Evolutionary conservation across 78 protist genomes (phyloP).

Genomic region (Dictyostelium discoideum): dicty_2.7 NC_007091.3:3980501-3981000

Average conservation of each 20-base stretch:
- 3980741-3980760: slow-evolving; percentile 94
- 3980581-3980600: slow-evolving; percentile 97
- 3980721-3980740: slow-evolving; percentile 96
- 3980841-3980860: slow-evolving; percentile 69
- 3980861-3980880: slow-evolving; percentile 34
- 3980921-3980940: slow-evolving; percentile 80
- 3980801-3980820: slow-evolving; percentile 93
- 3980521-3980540: slow-evolving; percentile 90
- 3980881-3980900: slow-evolving; percentile 77
- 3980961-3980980: slow-evolving; percentile 82
- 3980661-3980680: slow-evolving; percentile 81
- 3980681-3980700: slow-evolving; percentile 74
- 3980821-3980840: slow-evolving; percentile 7
- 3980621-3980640: slow-evolving; percentile 91
- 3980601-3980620: slow-evolving; percentile 95
- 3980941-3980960: slow-evolving; percentile 29
- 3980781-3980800: slow-evolving; percentile 97
- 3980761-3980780: slow-evolving; percentile 95
- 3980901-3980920: slow-evolving; percentile 97
- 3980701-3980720: slow-evolving; percentile 96
- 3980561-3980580: slow-evolving; percentile 89
- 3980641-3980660: slow-evolving; percentile 93
- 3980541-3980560: slow-evolving; percentile 89
- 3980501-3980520: slow-evolving; percentile 92
- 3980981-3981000: slow-evolving; percentile 47